phyloP scores from a whole-genome alignment of 1,284 basidiomycete species.

The Vanrija sp. region DNA sequence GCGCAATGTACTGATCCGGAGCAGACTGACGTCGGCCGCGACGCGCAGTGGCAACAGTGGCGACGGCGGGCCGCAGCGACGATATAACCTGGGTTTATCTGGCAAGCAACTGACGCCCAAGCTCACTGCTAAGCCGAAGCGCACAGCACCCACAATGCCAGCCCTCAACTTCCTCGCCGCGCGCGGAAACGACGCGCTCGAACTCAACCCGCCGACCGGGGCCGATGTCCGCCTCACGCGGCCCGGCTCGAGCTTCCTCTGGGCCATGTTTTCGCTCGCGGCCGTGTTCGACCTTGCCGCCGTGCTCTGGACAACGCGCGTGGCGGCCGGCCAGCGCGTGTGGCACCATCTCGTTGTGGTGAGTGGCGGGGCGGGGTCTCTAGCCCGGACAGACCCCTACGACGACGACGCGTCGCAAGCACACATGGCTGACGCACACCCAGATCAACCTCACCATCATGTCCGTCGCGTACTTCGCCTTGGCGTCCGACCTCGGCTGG shows the following conservation, averaged over 20 bases:
- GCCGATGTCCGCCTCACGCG: conserved; percentile 21
- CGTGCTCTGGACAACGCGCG: conserved; percentile 49
- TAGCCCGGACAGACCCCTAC: too few relatives aligned
- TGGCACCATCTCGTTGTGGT: conserved; percentile 55
- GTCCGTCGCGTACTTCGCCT: conserved; percentile 54
- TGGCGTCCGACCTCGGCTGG: conserved; percentile 61
- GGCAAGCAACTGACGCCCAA: too few relatives aligned
- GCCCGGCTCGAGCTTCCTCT: conserved; percentile 51
- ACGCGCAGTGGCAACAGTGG: too few relatives aligned
- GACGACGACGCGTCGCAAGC: too few relatives aligned
- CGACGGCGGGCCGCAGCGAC: too few relatives aligned
- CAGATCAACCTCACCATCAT: conserved; percentile 53
- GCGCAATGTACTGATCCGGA: too few relatives aligned
- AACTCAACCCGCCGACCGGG: conserved; percentile 23
- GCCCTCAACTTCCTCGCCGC: background rate
- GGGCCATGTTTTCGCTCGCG: conserved; percentile 58
- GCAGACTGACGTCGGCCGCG: too few relatives aligned
- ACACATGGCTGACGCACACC: background rate
- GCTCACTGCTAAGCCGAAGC: too few relatives aligned
- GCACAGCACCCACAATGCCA: background rate
- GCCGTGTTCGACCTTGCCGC: conserved; percentile 48
- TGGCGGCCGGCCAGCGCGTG: conserved; percentile 51
- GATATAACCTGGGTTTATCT: too few relatives aligned
- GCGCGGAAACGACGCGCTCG: conserved; percentile 19
- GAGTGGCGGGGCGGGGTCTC: conserved; percentile 11